Conservation (phyloP, 495 filamentous ascomycete species). For the Jackrogersella multiformis region DNA sequence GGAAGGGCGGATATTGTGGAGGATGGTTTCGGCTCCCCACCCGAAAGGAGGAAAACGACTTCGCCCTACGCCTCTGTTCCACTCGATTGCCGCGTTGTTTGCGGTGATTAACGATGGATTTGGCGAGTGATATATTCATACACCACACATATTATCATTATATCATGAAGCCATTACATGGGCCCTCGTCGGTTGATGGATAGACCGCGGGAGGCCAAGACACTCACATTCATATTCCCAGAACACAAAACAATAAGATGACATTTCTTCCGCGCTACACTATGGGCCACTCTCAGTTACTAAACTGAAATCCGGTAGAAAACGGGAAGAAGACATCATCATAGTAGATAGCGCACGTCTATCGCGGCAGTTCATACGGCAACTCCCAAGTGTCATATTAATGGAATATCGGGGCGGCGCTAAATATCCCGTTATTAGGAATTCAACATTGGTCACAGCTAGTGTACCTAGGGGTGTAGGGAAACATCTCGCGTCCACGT, state of each 20-base stretch:
- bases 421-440: not conserved
- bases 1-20: not conserved
- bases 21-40: not conserved
- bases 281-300: not conserved
- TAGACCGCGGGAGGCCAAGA: not conserved
- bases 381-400: not conserved
- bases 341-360: not conserved
- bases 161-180: not conserved
- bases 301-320: conserved; percentile 2
- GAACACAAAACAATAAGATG: not conserved
- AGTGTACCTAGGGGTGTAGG: no score
- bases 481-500: conserved; percentile 17
- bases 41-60: not conserved
- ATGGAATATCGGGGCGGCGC: not conserved
- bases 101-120: not conserved
- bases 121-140: not conserved
- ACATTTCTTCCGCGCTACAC: not conserved
- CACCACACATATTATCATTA: not conserved
- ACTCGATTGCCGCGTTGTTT: not conserved
- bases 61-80: conserved; percentile 4
- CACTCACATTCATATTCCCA: not conserved
- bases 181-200: not conserved
- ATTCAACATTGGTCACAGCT: not conserved
- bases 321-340: not conserved
- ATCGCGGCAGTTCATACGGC: not conserved